These are phyloP conservation scores for Lasiodiplodia theobromae DNA, from an alignment of 2,329 filamentous ascomycete genomes.

Conservation along the genomic window DNA sequence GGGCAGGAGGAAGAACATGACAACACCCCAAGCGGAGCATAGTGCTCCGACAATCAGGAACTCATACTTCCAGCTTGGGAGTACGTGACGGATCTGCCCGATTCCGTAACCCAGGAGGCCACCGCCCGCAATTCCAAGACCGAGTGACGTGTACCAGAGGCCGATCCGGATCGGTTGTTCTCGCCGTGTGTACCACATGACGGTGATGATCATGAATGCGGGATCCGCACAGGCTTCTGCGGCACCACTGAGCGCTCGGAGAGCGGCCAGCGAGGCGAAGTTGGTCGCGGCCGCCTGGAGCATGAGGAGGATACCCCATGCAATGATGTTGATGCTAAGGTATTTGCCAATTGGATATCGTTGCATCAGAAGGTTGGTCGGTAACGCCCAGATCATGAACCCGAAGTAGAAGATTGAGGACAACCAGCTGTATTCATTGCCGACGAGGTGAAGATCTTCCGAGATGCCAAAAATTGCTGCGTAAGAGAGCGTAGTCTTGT, in stretches of 20 bases:
- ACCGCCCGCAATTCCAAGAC: conserved; percentile 61
- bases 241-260: conserved; percentile 71
- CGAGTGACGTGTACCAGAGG: conserved; percentile 66
- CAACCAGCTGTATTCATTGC: conserved; percentile 30
- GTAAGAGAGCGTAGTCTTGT: conserved; percentile 64
- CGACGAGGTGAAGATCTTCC: conserved; percentile 29
- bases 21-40: background rate
- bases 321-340: conserved; percentile 55
- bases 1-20: conserved; percentile 60
- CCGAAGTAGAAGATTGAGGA: conserved; percentile 31
- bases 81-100: conserved; percentile 60
- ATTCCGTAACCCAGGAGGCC: conserved; percentile 65
- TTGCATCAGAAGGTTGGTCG: conserved; percentile 19
- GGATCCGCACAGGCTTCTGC: conserved; percentile 68
- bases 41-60: background rate
- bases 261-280: conserved; percentile 65
- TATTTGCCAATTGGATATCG: conserved; percentile 59
- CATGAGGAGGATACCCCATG: conserved; percentile 63
- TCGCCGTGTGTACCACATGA: conserved; percentile 67
- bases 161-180: conserved; percentile 63
- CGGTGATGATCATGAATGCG: conserved; percentile 58
- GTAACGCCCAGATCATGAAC: background rate
- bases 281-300: conserved; percentile 67
- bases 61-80: conserved; percentile 43
- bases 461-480: conserved; percentile 32